Base-by-base conservation (phyloP, 306 rosid species). In the Castanospermum australe region DNA sequence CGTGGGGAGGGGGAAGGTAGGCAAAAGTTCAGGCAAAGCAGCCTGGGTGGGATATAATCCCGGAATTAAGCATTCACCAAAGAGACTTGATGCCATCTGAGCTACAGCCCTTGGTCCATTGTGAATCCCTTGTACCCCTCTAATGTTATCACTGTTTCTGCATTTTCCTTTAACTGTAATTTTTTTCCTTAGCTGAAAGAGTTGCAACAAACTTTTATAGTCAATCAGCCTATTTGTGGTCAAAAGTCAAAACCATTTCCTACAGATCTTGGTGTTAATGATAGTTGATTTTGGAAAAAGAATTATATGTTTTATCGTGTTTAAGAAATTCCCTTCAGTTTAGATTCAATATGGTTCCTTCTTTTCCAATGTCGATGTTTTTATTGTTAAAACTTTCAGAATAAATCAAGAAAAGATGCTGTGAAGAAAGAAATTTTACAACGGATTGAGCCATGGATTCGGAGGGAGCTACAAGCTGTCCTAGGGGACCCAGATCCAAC, bases 371-470 rank as follows among this genome's bases (percentile, higher is more conserved):
- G 4, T 33, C 18, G 59, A 57, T 82, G 66, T 54, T 3, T 8
- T 17, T 38, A 42, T 22, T 45, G 8, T 67, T 8, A 42, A 50
- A 81, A 72, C 1, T 61, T 52, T 57, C 79, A 87, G 87, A 65
- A 38, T 76, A 48, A 42, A 24, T 61, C 25, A 3, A 45, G 73
- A 39, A 86, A 42, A 55, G 79, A 25, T 73, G 66, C 75, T n/a
- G n/a, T 17, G 4, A 88, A 76, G 50, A 85, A 79, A 52, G 79
- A 66, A 50, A 79, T 83, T 3, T 22, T 81, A 38, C 85, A 55
- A 33, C 84, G 84, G 81, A 85, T 90, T 68, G 86, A 88, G 42
- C 92, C 92, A 0, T 86, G 94, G 94, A 83, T 90, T 60, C 17
- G 61, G 44, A 90, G 94, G 81, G 94, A 90, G 88, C 82, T 90